A percentile compares a stretch with the other conserved stretches of the same genome.
Evolutionary conservation across 148 eudicot genomes (phyloP).

Genomic region (Salicornia ramosissima): DNA sequence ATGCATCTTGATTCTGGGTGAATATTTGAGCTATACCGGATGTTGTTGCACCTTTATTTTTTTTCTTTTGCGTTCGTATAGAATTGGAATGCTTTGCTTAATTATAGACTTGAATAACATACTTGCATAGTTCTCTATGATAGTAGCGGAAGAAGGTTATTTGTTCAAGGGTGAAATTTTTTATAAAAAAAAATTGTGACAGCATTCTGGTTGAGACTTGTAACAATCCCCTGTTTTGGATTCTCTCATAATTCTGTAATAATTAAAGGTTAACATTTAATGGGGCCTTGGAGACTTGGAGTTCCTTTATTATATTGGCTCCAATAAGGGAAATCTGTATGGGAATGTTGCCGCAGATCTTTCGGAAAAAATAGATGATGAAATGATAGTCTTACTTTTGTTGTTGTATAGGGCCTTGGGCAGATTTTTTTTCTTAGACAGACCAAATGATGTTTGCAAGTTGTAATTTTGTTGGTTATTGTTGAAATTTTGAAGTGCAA

Average conservation of each 20-base stretch:
- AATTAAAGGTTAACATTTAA: neutral
- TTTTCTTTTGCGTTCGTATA: too few species aligned
- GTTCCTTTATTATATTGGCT: neutral
- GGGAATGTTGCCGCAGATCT: neutral
- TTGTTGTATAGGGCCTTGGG: neutral
- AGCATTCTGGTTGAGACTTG: neutral
- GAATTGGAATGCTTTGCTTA: neutral
- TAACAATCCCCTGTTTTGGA: neutral
- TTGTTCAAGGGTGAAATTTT: neutral
- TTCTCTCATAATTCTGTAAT: neutral
- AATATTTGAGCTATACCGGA: neutral
- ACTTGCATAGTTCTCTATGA: too few species aligned
- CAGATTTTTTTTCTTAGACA: neutral
- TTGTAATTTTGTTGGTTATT: neutral
- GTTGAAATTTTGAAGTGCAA: neutral
- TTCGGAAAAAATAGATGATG: neutral
- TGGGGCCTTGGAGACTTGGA: neutral
- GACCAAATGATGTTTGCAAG: neutral
- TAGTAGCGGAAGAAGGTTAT: neutral
- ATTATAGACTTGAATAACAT: too few species aligned
- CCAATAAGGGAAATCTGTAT: neutral
- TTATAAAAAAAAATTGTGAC: neutral
- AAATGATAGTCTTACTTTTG: neutral
- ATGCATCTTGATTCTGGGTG: neutral
- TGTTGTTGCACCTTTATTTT: neutral